Percentiles rank a stretch among this genome's conserved stretches.
Evolutionary conservation across 2,329 filamentous ascomycete species (phyloP).

Genomic region (Metarhizium guizhouense): DNA sequence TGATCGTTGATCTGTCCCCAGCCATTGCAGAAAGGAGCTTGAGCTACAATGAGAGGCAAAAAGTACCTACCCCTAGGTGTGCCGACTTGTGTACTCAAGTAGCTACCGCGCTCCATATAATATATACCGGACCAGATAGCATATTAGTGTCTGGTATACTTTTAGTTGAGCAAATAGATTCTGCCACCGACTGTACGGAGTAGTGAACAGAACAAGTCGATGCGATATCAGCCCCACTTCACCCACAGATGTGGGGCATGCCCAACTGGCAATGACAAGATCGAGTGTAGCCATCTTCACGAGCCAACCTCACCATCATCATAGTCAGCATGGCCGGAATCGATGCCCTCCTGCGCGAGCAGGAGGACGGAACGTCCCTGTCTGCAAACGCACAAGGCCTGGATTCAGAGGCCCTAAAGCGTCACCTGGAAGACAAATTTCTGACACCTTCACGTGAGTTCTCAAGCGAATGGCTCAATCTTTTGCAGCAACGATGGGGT

Average conservation of each 20-base stretch:
- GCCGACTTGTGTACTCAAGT: too few species aligned
- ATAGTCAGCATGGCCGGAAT: constrained; percentile 22
- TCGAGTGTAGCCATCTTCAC: background rate
- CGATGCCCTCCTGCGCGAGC: constrained; percentile 23
- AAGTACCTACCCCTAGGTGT: too few species aligned
- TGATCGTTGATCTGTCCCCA: too few species aligned
- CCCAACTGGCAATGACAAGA: constrained; percentile 1
- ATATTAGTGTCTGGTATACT: too few species aligned
- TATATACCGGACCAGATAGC: too few species aligned
- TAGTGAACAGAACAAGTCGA: background rate
- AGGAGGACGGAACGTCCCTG: constrained; percentile 13
- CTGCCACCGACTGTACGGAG: too few species aligned
- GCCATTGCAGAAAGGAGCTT: too few species aligned
- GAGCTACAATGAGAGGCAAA: too few species aligned
- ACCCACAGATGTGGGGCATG: background rate
- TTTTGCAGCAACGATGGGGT: constrained; percentile 84
- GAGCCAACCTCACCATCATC: background rate
- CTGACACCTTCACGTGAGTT: constrained; percentile 73
- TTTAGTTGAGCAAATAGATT: too few species aligned
- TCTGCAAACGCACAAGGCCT: constrained; percentile 14
- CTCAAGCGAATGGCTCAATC: constrained; percentile 77
- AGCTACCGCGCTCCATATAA: too few species aligned
- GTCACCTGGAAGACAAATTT: constrained; percentile 65
- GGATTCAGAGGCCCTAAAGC: constrained; percentile 56
- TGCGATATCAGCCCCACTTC: constrained; percentile 10